phyloP scores from a whole-genome alignment of 2,329 filamentous ascomycete species.

The Leptodontidium sp. region DNA sequence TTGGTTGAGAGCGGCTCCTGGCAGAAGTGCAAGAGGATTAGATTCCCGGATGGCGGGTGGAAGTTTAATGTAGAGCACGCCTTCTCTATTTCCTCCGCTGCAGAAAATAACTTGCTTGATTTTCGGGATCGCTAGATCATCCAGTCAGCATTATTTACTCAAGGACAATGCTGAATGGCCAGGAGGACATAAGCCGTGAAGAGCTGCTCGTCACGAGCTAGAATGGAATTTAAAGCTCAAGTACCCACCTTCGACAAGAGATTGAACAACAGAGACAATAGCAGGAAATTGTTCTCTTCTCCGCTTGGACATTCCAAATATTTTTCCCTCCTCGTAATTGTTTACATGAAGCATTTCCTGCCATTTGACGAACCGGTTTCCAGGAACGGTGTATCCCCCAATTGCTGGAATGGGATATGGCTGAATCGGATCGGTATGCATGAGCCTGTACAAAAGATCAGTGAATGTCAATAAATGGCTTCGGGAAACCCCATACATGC shows the following conservation, averaged over 20 bases:
- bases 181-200: too few species aligned
- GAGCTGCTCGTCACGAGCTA: too few species aligned
- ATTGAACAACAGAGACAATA: slow-evolving; percentile 80
- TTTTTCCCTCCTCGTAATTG: slow-evolving; percentile 59
- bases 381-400: slow-evolving; percentile 76
- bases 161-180: neutral
- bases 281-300: slow-evolving; percentile 84
- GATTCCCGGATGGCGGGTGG: slow-evolving; percentile 64
- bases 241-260: slow-evolving; percentile 62
- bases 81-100: slow-evolving; percentile 87
- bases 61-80: slow-evolving; percentile 78
- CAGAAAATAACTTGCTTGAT: slow-evolving; percentile 84
- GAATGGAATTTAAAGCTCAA: neutral
- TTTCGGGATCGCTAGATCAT: slow-evolving; percentile 63
- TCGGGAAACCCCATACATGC: slow-evolving; percentile 56
- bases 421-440: slow-evolving; percentile 75
- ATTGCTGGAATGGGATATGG: slow-evolving; percentile 87
- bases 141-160: neutral
- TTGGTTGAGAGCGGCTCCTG: slow-evolving; percentile 27
- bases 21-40: slow-evolving; percentile 65
- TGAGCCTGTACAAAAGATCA: slow-evolving; percentile 55
- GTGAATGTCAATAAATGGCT: neutral
- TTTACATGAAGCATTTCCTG: slow-evolving; percentile 61
- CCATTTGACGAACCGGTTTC: slow-evolving; percentile 65
- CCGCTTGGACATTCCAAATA: slow-evolving; percentile 82